Evolutionary conservation across 116 monocot genomes (phyloP), one percentile per base, ranked within the genome.

Genomic region (Posidonia oceanica): DNA sequence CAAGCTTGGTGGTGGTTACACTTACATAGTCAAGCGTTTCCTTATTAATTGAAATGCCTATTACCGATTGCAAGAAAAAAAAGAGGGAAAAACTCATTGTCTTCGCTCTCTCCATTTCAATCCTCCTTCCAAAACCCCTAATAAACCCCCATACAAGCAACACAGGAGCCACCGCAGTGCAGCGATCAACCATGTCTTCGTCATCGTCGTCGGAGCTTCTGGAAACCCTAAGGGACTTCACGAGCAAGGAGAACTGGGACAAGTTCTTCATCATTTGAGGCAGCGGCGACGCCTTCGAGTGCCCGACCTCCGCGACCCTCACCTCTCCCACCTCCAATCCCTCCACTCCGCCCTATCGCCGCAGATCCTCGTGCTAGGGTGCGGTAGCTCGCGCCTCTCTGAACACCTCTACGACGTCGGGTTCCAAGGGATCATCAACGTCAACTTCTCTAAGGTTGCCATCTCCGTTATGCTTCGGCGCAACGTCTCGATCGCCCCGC

Each of bases 361-460:
- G 29, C 74, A 80, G 76, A 83, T 96, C 17, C 96, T 96, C 39
- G 86, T 96, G 2, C 91, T 91, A 14, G 96, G 91, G 37, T 96
- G 96, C 71, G 96, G 96, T 4, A 91, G 80, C 71, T 96, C 96
- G 54, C 74, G 79, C 36, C 68, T 91, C 39, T 96, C 96, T 7
- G 96, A 96, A 83, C 67, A 78, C 60, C 76, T 96, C 11, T 96
- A 96, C 75, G 96, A 96, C 59, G 81, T 85, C 14, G 96, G 96
- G 15, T 89, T 76, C 79, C 72, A 68, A 11, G 75, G 62, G 51
- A 76, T 89, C 67, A 86, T 83, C 62, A 96, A 96, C 71, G 81
- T 96, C 23, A 91, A 96, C 61, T 96, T 96, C 76, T 96, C 96
- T n/a, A 91, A 87, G 86, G 85, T 96, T 42, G 83, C 80, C 21